These are phyloP conservation scores for Physcia stellaris DNA, from an alignment of 495 filamentous ascomycete genomes.

Conservation along the genomic window DNA sequence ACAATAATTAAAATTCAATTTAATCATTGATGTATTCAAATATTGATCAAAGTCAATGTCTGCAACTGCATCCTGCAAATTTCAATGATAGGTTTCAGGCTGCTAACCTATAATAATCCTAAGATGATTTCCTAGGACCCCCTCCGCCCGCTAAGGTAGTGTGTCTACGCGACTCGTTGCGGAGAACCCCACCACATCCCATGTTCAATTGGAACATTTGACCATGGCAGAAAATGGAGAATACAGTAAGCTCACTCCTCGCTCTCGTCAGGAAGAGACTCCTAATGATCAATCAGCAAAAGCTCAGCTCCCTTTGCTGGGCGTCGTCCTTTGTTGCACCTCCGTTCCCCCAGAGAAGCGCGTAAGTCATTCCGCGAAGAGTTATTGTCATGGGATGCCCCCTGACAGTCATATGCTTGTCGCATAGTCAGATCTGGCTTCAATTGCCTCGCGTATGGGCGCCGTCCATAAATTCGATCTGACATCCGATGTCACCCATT, in stretches of 20 bases:
- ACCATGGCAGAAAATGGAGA: conserved; percentile 1
- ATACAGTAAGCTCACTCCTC: background rate
- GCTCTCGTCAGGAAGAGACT: background rate
- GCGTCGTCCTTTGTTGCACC: conserved; percentile 85
- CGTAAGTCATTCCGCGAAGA: conserved; percentile 36
- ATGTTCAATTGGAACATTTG: too few species aligned
- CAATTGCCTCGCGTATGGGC: conserved; percentile 67
- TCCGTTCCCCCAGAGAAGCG: conserved; percentile 68
- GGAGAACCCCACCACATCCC: too few species aligned
- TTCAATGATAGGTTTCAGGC: too few species aligned
- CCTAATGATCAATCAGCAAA: conserved; percentile 29
- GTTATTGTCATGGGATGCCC: conserved; percentile 13
- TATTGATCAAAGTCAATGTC: too few species aligned
- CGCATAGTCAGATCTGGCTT: conserved; percentile 56
- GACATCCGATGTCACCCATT: conserved; percentile 91
- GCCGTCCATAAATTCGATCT: conserved; percentile 76
- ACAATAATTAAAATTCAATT: too few species aligned
- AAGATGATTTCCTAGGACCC: too few species aligned
- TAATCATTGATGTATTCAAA: too few species aligned
- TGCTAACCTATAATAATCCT: too few species aligned
- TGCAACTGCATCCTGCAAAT: too few species aligned
- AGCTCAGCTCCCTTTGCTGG: conserved; percentile 51
- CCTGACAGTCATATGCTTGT: too few species aligned
- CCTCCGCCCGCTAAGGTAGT: too few species aligned
- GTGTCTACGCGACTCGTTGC: too few species aligned